Evolutionary conservation across 768 basidiomycete species (phyloP).

Genomic region (Phaeotremella skinneri): DNA sequence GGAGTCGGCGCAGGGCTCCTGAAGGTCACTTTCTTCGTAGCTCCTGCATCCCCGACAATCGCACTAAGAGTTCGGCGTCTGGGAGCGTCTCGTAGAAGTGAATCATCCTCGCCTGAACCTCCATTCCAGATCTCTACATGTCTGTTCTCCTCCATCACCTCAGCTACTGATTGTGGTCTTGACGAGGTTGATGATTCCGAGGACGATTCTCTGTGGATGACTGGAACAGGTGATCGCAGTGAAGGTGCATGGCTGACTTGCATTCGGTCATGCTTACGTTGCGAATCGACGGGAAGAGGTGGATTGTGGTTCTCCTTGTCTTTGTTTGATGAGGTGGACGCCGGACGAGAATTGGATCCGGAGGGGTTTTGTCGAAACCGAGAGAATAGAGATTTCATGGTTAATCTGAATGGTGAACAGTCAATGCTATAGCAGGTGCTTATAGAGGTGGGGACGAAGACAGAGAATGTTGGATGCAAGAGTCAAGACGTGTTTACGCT

Average conservation of each 20-base stretch:
- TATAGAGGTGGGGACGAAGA: no score
- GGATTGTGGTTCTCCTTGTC: neutral
- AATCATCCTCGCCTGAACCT: constrained; percentile 1
- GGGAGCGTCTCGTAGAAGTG: neutral
- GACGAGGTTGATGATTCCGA: constrained; percentile 7
- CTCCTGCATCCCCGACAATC: neutral
- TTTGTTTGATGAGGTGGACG: constrained; percentile 6
- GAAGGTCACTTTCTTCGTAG: constrained; percentile 42
- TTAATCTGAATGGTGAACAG: no score
- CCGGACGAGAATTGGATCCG: neutral
- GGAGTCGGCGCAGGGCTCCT: constrained; percentile 39
- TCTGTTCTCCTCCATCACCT: constrained; percentile 1
- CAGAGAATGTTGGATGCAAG: no score
- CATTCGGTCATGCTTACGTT: neutral
- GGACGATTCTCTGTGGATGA: constrained; percentile 11
- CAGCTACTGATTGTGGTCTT: constrained; percentile 9
- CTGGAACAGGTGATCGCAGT: constrained; percentile 5
- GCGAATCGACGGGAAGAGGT: neutral
- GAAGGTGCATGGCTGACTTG: neutral
- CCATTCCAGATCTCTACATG: neutral
- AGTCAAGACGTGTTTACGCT: no score
- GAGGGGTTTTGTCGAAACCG: constrained; percentile 15
- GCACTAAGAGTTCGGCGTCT: constrained; percentile 10
- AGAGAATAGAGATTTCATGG: constrained; percentile 31
- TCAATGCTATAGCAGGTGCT: no score